Percentiles rank a stretch among this genome's conserved stretches.
Evolutionary conservation across 345 rosid species (phyloP).

Genomic region (Hibiscus mutabilis): DNA sequence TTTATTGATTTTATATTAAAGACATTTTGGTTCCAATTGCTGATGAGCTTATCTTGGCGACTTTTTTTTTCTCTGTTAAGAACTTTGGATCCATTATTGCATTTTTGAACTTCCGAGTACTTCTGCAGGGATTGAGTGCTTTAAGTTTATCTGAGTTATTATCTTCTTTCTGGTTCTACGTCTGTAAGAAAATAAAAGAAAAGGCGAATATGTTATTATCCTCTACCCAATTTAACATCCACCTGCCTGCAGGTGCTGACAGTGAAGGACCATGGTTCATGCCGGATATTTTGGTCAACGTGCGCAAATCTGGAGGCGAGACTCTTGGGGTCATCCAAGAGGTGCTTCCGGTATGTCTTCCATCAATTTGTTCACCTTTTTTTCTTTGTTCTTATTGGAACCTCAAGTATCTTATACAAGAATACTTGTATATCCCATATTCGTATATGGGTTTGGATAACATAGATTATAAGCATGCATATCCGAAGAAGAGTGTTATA

Average conservation of each 20-base stretch:
- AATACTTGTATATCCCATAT: background rate
- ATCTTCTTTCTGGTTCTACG: background rate
- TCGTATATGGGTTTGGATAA: background rate
- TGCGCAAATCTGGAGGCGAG: conserved; percentile 66
- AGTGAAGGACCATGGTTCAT: conserved; percentile 76
- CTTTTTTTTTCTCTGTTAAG: background rate
- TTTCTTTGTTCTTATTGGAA: background rate
- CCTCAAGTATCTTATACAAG: no score
- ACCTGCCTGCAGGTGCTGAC: conserved; percentile 57
- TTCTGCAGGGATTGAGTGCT: background rate
- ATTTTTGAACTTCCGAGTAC: background rate
- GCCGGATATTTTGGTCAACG: conserved; percentile 77
- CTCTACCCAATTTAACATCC: background rate
- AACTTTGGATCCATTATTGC: background rate
- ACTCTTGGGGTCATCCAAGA: conserved; percentile 69
- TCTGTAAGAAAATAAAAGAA: background rate
- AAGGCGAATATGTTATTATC: background rate
- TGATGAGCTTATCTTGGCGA: background rate
- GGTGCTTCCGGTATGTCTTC: conserved; percentile 61
- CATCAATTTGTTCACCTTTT: background rate
- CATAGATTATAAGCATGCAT: background rate
- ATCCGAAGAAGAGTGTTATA: background rate
- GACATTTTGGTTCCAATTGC: background rate
- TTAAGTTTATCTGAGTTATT: conserved; percentile 4
- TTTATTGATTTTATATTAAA: background rate